Base-by-base conservation (phyloP, 352 stramenopile species). In the Thraustochytrium sp. region DNA sequence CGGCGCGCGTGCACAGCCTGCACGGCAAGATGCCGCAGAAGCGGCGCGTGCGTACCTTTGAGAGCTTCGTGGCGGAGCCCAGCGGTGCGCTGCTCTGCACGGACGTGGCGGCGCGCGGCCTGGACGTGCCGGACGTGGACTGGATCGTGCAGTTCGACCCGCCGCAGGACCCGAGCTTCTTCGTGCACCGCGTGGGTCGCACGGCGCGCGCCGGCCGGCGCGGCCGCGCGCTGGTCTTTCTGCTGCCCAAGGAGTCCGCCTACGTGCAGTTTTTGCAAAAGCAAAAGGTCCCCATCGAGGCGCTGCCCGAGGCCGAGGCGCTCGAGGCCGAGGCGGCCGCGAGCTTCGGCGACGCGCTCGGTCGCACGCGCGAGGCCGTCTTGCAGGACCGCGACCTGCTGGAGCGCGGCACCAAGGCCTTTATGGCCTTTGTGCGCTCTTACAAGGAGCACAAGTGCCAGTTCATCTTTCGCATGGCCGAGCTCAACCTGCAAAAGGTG, bases 121-220 rank as follows among this genome's bases (percentile, higher is more conserved):
- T 99, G 44, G 97, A 99, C 88, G 88, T 99, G 3, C 93, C 96
- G 0, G 95, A 99, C 76, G 93, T 99, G 0, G 92, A 98, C 83
- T 99, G 97, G 96, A 99, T 99, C 75, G 92, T 99, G 61, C 97
- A 99, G 88, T 99, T 98, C 86, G 95, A 99, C 87, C 93, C 94
- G 0, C 94, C 94, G 38, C 92, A 97, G 74, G 96, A 99, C 86
- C 96, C 97, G n/a, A 97, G 96, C 82, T 98, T 98, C 74, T 99
- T 98, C 85, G 94, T 99, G 49, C 97, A 99, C 87, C 94, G 97
- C 73, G 95, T 99, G 26, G 97, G 97, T 9, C 89, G 97, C 56
- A 98, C 97, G 37, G 97, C 97, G 11, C 91, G 97, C 84, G 96
- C 96, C 0, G 97, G 97, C 16, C 92, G 91, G 21, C 89, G 87